Percentiles rank a stretch among this genome's conserved stretches.
Evolutionary conservation across 805 yeast genomes (phyloP).

Genomic region (Lipomyces anomalus): DNA sequence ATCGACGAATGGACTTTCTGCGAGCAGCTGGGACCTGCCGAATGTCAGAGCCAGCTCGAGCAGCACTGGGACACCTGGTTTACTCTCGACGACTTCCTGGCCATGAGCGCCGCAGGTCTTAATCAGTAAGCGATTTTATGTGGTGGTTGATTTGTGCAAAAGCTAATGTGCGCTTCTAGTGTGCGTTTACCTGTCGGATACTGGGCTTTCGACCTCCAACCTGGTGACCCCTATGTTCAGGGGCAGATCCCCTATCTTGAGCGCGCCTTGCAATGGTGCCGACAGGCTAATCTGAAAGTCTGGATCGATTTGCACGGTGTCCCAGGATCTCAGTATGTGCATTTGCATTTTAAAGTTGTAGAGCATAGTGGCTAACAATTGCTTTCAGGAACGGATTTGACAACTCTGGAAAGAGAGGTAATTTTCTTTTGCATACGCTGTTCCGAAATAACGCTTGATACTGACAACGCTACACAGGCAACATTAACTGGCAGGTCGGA

Average conservation of each 20-base stretch:
- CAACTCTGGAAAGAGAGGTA: conserved; percentile 69
- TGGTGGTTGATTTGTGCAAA: not conserved
- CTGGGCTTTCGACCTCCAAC: conserved; percentile 49
- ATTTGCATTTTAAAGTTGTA: not conserved
- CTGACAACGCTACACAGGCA: conserved; percentile 40
- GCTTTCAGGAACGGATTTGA: conserved; percentile 66
- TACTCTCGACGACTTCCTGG: conserved; percentile 54
- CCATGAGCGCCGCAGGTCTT: conserved; percentile 53
- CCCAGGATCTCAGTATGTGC: conserved; percentile 67
- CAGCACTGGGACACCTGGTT: conserved; percentile 66
- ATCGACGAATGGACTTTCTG: conserved; percentile 78
- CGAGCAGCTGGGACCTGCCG: conserved; percentile 41
- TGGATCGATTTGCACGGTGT: conserved; percentile 94
- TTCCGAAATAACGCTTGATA: not conserved
- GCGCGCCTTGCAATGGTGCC: conserved; percentile 72
- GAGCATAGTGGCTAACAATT: not conserved
- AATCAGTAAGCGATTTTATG: conserved; percentile 44
- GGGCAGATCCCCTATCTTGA: conserved; percentile 73
- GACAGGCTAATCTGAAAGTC: conserved; percentile 55
- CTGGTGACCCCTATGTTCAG: conserved; percentile 51
- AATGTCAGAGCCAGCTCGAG: conserved; percentile 44
- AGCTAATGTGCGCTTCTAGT: not conserved
- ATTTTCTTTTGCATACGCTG: not conserved
- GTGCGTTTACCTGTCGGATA: conserved; percentile 60
- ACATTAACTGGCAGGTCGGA: conserved; percentile 48